Evolutionary conservation across 306 rosid genomes (phyloP).

Genomic region (Mimosa bimucronata): DNA sequence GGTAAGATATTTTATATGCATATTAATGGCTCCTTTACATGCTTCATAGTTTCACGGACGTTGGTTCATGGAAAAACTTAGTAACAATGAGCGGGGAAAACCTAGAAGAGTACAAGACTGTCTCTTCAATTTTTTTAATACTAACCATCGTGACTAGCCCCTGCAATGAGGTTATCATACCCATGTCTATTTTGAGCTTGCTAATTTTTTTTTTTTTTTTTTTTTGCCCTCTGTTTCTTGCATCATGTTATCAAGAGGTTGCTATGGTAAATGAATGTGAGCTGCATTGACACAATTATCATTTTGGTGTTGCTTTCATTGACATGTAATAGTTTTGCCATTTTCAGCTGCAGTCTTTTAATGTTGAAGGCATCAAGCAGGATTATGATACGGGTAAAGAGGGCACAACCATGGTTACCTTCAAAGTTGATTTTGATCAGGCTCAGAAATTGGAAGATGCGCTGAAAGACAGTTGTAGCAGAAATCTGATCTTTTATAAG

Average conservation of each 20-base stretch:
- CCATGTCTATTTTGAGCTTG: neutral
- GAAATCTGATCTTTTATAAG: constrained; percentile 68
- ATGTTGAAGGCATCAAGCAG: constrained; percentile 74
- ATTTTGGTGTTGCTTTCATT: neutral
- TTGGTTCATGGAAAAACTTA: constrained; percentile 5
- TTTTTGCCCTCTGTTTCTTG: neutral
- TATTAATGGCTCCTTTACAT: constrained; percentile 7
- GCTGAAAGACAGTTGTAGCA: constrained; percentile 73
- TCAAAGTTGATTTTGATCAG: constrained; percentile 79
- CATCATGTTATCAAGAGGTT: neutral
- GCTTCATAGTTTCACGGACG: constrained; percentile 38
- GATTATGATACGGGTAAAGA: constrained; percentile 92
- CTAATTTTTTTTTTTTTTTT: constrained; percentile 32
- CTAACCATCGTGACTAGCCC: constrained; percentile 7
- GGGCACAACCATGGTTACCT: constrained; percentile 72
- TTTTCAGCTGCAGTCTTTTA: constrained; percentile 73
- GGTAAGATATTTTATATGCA: constrained; percentile 52
- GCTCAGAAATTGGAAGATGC: constrained; percentile 88
- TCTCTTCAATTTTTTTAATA: neutral
- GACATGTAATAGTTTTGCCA: constrained; percentile 10
- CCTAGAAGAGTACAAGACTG: constrained; percentile 8
- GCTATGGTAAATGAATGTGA: neutral
- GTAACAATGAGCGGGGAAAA: neutral
- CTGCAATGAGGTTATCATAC: constrained; percentile 18
- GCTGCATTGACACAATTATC: neutral